Base-by-base conservation (phyloP, 2,329 filamentous ascomycete genomes). In the Pleoardoris graminearum region DNA sequence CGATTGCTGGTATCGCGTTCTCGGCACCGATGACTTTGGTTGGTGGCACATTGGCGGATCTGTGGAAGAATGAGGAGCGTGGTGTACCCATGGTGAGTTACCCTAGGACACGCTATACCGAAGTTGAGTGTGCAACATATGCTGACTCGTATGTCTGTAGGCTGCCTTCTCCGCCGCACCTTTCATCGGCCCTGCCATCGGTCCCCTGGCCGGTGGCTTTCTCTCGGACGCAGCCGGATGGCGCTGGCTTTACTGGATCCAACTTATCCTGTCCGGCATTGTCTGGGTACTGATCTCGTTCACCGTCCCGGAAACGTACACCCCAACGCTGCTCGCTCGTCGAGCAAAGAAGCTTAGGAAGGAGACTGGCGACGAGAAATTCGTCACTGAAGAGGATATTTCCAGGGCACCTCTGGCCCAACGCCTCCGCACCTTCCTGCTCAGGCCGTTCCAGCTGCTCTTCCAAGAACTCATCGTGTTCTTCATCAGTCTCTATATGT, bases 11-110 rank as follows among this genome's bases (percentile, higher is more conserved):
- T 39, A 90, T 94, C 50, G 88, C 88, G 5, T 93, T 93, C 69
- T 91, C 87, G 10, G 90, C 90, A 0, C 90, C 90, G 2, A 93
- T 95, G 87, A 93, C 90, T 0, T 80, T 94, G 1, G 90, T 92
- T 7, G 90, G 90, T 37, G 90, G 90, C 7, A 93, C 89, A 0
- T 75, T 95, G 5, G 88, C 90, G 10, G 90, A 95, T 75, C 73
- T 94, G n/a, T 95, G 89, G 89, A 85, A 77, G 53, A 90, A 86
- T 45, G 90, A 94, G 69, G 90, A 95, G 74, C 82, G 90, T 48
- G 90, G 90, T 65, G 87, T 94, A 1, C 89, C 90, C 16, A 94
- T 95, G 90, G 35, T 37, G 16, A 37, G 35, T 19, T 5, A 19
- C 4, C 35, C 35, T 11, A 19, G 37, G 19, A 14, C 3, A 6